Evolutionary conservation across 371 early-diverging fungal genomes (phyloP).

Genomic region (Rhizomucor pusillus): DNA sequence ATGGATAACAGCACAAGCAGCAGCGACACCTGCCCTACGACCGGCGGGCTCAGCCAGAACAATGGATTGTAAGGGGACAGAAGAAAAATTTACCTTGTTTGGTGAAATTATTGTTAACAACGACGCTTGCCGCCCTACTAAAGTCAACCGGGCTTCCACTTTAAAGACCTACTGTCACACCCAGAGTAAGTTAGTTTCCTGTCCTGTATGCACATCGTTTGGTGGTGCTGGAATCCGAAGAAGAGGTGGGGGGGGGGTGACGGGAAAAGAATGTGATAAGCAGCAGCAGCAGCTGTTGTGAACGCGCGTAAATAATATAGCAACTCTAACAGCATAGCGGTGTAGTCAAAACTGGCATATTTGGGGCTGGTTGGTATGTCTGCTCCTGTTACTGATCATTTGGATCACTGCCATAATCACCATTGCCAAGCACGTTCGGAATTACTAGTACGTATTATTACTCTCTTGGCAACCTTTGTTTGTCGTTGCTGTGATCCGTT

Average conservation of each 20-base stretch:
- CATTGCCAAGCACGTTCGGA: slow-evolving; percentile 34
- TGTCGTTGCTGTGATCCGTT: neutral
- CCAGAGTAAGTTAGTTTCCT: slow-evolving; percentile 25
- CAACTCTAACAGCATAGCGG: neutral
- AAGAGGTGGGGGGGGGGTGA: no score
- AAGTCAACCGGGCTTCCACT: slow-evolving; percentile 36
- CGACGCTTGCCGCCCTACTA: neutral
- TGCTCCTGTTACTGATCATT: slow-evolving; percentile 29
- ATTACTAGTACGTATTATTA: slow-evolving; percentile 33
- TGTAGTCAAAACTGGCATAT: slow-evolving; percentile 43
- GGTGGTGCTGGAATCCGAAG: no score
- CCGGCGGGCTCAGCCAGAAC: slow-evolving; percentile 9
- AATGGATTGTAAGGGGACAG: slow-evolving; percentile 17
- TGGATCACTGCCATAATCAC: slow-evolving; percentile 31
- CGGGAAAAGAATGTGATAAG: no score
- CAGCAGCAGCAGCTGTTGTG: no score
- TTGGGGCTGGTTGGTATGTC: slow-evolving; percentile 46
- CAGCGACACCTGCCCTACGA: slow-evolving; percentile 12
- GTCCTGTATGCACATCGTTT: neutral
- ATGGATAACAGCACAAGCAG: slow-evolving; percentile 5
- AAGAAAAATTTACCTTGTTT: neutral
- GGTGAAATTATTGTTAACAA: slow-evolving; percentile 9
- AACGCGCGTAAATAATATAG: no score
- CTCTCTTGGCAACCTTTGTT: neutral
- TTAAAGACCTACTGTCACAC: slow-evolving; percentile 31